Percentiles rank a stretch among this genome's conserved stretches.
These are phyloP conservation scores for Rehmannia glutinosa DNA, from an alignment of 257 asterid species.

Conservation along the genomic window DNA sequence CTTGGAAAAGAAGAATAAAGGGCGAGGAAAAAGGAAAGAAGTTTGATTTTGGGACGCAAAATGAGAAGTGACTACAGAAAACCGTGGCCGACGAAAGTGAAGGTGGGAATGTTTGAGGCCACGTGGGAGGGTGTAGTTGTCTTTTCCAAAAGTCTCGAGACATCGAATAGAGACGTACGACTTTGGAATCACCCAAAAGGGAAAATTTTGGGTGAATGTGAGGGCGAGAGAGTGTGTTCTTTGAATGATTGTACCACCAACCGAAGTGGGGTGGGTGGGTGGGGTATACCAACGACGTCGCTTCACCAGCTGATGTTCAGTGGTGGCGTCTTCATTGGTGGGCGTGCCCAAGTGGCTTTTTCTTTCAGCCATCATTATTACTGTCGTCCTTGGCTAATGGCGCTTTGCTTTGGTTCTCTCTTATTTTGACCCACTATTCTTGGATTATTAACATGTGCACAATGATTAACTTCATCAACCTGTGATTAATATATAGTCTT, in stretches of 20 bases:
- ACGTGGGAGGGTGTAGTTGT: conserved; percentile 19
- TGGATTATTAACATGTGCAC: neutral
- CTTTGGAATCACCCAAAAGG: conserved; percentile 11
- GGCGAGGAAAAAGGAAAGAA: conserved; percentile 12
- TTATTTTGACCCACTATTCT: neutral
- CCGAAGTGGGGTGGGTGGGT: neutral
- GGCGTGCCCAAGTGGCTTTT: conserved; percentile 29
- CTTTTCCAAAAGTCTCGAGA: neutral
- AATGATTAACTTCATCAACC: conserved; percentile 7
- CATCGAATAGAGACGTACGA: conserved; percentile 3
- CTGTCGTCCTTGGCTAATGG: conserved; percentile 6
- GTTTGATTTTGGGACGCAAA: conserved; percentile 1
- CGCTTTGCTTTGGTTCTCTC: neutral
- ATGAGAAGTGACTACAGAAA: conserved; percentile 3
- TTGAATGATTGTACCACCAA: conserved; percentile 26
- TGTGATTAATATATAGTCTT: neutral
- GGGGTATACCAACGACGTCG: conserved; percentile 6
- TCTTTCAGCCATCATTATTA: conserved; percentile 2
- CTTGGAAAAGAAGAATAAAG: neutral
- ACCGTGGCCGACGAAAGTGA: conserved; percentile 27
- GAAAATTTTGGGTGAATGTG: conserved; percentile 10
- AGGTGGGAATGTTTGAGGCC: neutral
- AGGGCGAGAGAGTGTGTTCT: conserved; percentile 7
- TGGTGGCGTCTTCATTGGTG: conserved; percentile 28
- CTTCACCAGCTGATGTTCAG: neutral